Percentiles rank a stretch among this genome's conserved stretches.
Conservation (phyloP, 345 rosid species). For the Eutrema yunnanense region DNA sequence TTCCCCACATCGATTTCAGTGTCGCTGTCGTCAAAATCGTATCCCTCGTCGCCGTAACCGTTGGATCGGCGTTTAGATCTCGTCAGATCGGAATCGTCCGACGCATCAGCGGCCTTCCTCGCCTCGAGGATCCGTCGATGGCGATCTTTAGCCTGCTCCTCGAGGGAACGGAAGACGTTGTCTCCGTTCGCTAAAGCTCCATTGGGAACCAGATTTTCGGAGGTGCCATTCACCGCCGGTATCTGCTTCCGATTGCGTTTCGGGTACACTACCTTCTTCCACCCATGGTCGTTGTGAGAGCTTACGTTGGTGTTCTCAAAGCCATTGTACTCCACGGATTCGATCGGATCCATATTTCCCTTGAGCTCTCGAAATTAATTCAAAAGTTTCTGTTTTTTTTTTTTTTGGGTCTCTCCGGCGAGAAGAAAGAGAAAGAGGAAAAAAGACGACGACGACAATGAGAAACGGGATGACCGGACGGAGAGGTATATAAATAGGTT, state of each 20-base stretch:
- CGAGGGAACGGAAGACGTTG: constrained; percentile 43
- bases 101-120: constrained; percentile 18
- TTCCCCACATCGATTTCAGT: constrained; percentile 21
- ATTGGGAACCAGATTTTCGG: background rate
- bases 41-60: constrained; percentile 29
- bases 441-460: background rate
- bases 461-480: constrained; percentile 10
- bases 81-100: background rate
- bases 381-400: background rate
- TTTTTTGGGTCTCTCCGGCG: background rate
- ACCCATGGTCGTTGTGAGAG: constrained; percentile 47
- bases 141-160: constrained; percentile 48
- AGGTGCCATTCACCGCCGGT: constrained; percentile 26
- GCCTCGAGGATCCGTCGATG: constrained; percentile 39
- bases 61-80: constrained; percentile 35
- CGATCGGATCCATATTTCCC: constrained; percentile 18
- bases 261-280: constrained; percentile 63
- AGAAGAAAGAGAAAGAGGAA: background rate
- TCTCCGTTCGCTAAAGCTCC: constrained; percentile 28
- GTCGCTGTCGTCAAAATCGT: constrained; percentile 38
- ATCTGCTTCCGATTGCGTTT: constrained; percentile 51
- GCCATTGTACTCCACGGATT: constrained; percentile 30
- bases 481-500: constrained; percentile 8
- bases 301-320: constrained; percentile 24
- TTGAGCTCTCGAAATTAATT: background rate